Evolutionary conservation across 2,329 filamentous ascomycete species (phyloP), one percentile per base, ranked within the genome.

Genomic region (Fusarium scirpi): DNA sequence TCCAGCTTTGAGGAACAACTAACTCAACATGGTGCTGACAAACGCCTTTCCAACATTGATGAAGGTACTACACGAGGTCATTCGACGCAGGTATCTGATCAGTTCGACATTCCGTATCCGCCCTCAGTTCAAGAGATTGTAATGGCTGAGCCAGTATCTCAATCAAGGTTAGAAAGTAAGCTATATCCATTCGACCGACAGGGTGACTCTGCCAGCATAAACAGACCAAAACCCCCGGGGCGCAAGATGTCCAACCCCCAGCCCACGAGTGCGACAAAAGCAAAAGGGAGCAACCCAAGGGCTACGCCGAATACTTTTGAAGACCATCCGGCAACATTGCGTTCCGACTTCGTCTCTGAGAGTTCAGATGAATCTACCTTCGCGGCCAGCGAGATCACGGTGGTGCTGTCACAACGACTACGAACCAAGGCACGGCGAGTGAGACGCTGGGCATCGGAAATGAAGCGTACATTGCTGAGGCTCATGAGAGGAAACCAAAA

Each of bases 61-160:
- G 62, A 68, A 56, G 59, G 49, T 44, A 53, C 47, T 44, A 49
- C 40, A 15, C 43, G 32, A n/a, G 58, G 70, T 18, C 59, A 53
- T 38, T 75, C 73, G 3, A 63, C 68, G 9, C 71, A 70, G 40
- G 51, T 70, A 24, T 79, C 79, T 15, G 77, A 81, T 27, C 79
- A 79, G 43, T 80, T 81, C 56, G 78, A 79, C 45, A 78, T 81
- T 55, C 59, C 74, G 15, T 79, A 78, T 58, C 78, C 78, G 9
- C 71, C 73, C 6, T 74, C 76, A 4, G 60, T 67, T 8, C 51
- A 58, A 48, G 63, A 45, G 7, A 62, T 70, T 43, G 65, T 43
- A 48, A 62, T 52, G 11, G 58, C 61, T 16, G 57, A 57, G 29
- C 34, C 53, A 20, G 60, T 61, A 10, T 27, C 25, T 16, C 54